Evolutionary conservation across 192 early-diverging fungal genomes (phyloP).

Genomic region (Backusella morwellensis): DNA sequence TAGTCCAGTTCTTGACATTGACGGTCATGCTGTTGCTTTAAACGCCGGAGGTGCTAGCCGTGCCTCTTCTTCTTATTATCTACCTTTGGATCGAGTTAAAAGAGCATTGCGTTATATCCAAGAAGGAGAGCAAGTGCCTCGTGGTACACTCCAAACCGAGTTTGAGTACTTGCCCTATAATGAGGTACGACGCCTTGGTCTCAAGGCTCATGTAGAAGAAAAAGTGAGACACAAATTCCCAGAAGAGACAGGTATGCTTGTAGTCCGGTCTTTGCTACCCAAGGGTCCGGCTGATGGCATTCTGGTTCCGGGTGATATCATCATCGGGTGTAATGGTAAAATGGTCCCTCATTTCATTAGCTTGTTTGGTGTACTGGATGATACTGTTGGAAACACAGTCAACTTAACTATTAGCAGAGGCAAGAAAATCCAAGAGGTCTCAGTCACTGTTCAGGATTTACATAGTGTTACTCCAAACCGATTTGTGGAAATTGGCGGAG

Average conservation of each 20-base stretch:
- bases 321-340: constrained; percentile 63
- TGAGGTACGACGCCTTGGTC: constrained; percentile 67
- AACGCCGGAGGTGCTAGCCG: constrained; percentile 69
- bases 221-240: constrained; percentile 61
- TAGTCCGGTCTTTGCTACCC: constrained; percentile 59
- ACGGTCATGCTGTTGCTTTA: constrained; percentile 75
- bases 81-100: constrained; percentile 74
- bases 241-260: constrained; percentile 68
- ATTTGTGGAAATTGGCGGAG: constrained; percentile 86
- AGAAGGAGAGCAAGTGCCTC: constrained; percentile 54
- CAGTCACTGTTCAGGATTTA: constrained; percentile 65
- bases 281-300: constrained; percentile 63
- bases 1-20: constrained; percentile 74
- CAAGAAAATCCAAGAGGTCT: constrained; percentile 43
- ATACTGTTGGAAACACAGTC: constrained; percentile 50
- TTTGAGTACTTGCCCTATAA: constrained; percentile 73
- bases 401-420: constrained; percentile 58
- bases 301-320: constrained; percentile 70
- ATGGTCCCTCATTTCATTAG: constrained; percentile 71
- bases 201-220: constrained; percentile 63
- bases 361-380: constrained; percentile 64
- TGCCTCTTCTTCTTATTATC: constrained; percentile 70
- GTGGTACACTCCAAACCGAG: constrained; percentile 73
- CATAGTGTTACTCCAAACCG: constrained; percentile 78
- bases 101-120: constrained; percentile 61